These are phyloP conservation scores for Beauveria varroae DNA, from an alignment of 2,329 filamentous ascomycete species.

Conservation along the genomic window DNA sequence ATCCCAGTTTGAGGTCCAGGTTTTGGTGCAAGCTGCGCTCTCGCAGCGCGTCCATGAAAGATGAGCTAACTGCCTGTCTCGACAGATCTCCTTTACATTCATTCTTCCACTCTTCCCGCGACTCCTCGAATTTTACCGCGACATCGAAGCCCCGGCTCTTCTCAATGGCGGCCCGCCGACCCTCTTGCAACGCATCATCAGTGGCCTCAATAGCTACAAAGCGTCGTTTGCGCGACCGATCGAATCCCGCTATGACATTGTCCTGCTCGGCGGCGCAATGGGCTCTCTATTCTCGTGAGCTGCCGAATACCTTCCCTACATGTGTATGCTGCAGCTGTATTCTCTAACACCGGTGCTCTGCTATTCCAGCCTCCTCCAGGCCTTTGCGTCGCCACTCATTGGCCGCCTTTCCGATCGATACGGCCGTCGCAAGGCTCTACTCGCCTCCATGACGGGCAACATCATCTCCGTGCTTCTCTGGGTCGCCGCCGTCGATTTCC, in stretches of 20 bases:
- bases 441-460: constrained; percentile 90
- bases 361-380: constrained; percentile 68
- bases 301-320: background rate
- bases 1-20: background rate
- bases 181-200: constrained; percentile 70
- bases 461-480: constrained; percentile 89
- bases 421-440: constrained; percentile 77
- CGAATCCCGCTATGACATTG: constrained; percentile 93
- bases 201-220: constrained; percentile 89
- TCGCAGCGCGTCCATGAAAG: too few relatives aligned
- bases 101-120: constrained; percentile 95
- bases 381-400: constrained; percentile 85
- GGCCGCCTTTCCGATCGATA: constrained; percentile 81
- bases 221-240: constrained; percentile 86
- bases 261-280: constrained; percentile 85
- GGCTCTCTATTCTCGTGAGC: constrained; percentile 77
- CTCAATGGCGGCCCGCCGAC: constrained; percentile 45
- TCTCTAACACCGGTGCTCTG: background rate
- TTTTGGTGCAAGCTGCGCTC: background rate
- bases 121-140: constrained; percentile 91
- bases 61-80: constrained; percentile 8
- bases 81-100: constrained; percentile 93
- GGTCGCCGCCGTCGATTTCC: constrained; percentile 89
- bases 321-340: background rate
- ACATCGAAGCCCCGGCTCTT: constrained; percentile 58